These are phyloP conservation scores for Diaporthe humulicola DNA, from an alignment of 2,329 filamentous ascomycete genomes.

Conservation along the genomic window DNA sequence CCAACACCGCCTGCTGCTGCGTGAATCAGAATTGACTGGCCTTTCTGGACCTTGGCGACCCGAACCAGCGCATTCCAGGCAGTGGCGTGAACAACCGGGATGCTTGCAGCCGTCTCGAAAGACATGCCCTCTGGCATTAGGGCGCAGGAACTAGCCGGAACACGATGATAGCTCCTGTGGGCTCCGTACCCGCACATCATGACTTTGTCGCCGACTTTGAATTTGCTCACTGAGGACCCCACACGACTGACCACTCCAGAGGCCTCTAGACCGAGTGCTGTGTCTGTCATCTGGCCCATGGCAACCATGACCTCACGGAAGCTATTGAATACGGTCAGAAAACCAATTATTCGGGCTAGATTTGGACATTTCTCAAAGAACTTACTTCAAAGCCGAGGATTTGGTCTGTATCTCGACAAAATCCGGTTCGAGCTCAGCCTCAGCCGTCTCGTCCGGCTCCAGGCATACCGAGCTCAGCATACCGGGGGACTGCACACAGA, in stretches of 20 bases:
- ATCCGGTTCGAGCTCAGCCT: not conserved
- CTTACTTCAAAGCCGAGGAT: slow-evolving; percentile 24
- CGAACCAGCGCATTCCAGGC: slow-evolving; percentile 46
- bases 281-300: slow-evolving; percentile 12
- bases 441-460: slow-evolving; percentile 13
- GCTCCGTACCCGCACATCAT: slow-evolving; percentile 28
- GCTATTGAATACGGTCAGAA: not conserved
- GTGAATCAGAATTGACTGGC: slow-evolving; percentile 46
- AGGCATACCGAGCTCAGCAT: slow-evolving; percentile 34
- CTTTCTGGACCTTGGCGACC: slow-evolving; percentile 42
- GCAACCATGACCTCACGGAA: slow-evolving; percentile 27
- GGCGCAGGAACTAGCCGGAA: slow-evolving; percentile 8
- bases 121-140: slow-evolving; percentile 40
- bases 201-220: slow-evolving; percentile 28
- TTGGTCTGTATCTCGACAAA: slow-evolving; percentile 26
- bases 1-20: slow-evolving; percentile 42
- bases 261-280: not conserved
- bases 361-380: not conserved
- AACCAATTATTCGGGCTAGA: not conserved
- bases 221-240: not conserved
- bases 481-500: slow-evolving; percentile 9
- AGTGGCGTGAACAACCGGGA: slow-evolving; percentile 46
- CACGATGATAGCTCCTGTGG: slow-evolving; percentile 34
- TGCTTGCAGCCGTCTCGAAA: slow-evolving; percentile 39
- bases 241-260: not conserved